A percentile compares a stretch with the other conserved stretches of the same genome.
These are phyloP conservation scores for Colletotrichum sp. DNA, from an alignment of 2,329 filamentous ascomycete species.

Conservation along the genomic window DNA sequence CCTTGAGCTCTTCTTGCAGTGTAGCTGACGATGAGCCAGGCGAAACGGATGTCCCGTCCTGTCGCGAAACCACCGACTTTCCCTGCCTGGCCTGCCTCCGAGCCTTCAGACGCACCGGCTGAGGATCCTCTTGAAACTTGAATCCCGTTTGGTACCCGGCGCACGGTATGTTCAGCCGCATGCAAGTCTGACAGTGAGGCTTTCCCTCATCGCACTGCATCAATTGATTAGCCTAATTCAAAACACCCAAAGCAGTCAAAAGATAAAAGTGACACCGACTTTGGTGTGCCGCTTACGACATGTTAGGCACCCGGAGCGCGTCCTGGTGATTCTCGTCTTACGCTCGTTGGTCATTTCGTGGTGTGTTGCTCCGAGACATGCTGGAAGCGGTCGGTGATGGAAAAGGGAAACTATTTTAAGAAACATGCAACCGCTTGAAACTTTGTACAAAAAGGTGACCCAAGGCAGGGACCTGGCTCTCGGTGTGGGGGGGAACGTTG, in stretches of 20 bases:
- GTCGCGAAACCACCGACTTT: accelerated
- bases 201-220: neutral
- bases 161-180: neutral
- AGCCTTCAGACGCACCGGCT: neutral
- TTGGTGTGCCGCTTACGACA: neutral
- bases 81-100: neutral
- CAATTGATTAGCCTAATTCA: neutral
- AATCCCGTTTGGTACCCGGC: neutral
- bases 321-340: neutral
- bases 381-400: neutral
- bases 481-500: neutral
- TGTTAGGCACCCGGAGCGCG: neutral
- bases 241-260: neutral
- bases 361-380: neutral
- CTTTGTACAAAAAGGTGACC: neutral
- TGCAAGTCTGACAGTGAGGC: neutral
- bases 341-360: neutral
- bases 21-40: neutral
- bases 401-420: neutral
- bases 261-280: neutral
- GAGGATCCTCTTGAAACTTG: neutral
- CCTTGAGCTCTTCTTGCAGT: neutral
- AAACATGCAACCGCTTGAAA: neutral
- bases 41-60: neutral
- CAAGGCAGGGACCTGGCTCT: neutral